Evolutionary conservation across 345 rosid genomes (phyloP).

Genomic region (Salix brachista): DNA sequence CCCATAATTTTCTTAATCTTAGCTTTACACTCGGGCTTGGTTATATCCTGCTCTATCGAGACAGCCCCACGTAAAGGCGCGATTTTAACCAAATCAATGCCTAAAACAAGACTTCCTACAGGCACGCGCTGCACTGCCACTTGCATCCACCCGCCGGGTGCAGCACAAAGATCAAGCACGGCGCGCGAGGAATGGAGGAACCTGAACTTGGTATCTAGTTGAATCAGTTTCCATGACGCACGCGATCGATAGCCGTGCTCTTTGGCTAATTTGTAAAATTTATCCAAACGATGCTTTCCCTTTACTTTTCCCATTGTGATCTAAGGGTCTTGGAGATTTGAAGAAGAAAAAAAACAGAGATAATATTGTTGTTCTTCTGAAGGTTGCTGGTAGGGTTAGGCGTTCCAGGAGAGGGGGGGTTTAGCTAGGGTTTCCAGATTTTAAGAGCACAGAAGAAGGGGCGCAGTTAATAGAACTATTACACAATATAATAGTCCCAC

Average conservation of each 20-base stretch:
- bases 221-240: constrained; percentile 85
- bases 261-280: constrained; percentile 72
- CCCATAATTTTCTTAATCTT: constrained; percentile 62
- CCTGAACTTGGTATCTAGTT: constrained; percentile 65
- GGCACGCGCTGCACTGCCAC: constrained; percentile 85
- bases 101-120: constrained; percentile 84
- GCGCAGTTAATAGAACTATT: not conserved
- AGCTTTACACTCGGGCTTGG: constrained; percentile 66
- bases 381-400: not conserved
- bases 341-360: not conserved
- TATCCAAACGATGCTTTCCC: constrained; percentile 81
- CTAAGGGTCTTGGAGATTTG: not conserved
- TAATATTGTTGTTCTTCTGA: not conserved
- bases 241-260: constrained; percentile 95
- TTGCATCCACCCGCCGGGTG: constrained; percentile 99
- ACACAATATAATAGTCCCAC: not conserved
- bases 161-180: constrained; percentile 94
- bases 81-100: constrained; percentile 74
- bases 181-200: constrained; percentile 61
- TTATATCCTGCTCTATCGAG: constrained; percentile 74
- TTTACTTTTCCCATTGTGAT: constrained; percentile 62
- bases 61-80: constrained; percentile 65
- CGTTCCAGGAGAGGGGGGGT: not conserved
- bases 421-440: too few relatives aligned
- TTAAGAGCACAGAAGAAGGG: too few relatives aligned